Evolutionary conservation across 768 basidiomycete species (phyloP).

Genomic region (Trametes cinnabarina): DNA sequence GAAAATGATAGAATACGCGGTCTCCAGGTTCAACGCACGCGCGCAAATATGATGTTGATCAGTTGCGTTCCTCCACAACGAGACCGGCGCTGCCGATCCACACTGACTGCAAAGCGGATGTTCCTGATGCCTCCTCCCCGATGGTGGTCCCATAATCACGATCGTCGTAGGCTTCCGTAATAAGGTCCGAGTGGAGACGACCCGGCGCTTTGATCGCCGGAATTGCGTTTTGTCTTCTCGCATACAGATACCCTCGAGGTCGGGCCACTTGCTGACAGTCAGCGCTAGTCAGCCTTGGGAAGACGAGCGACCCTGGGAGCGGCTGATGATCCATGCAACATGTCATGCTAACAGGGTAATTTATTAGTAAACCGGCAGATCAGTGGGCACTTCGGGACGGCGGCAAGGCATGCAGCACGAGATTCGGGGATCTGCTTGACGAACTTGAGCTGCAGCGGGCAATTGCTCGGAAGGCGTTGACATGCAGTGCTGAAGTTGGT

Average conservation of each 20-base stretch:
- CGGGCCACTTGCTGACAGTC: too few species aligned
- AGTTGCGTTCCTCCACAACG: background rate
- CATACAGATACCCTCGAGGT: background rate
- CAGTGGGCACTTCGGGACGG: too few species aligned
- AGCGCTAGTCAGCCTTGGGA: too few species aligned
- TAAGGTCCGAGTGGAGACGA: constrained; percentile 1
- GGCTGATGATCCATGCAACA: background rate
- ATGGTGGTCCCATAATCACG: background rate
- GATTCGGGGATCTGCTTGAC: too few species aligned
- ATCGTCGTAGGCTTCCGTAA: constrained; percentile 10
- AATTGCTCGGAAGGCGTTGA: too few species aligned
- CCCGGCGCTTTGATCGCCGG: constrained; percentile 10
- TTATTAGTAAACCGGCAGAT: too few species aligned
- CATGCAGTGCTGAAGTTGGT: too few species aligned
- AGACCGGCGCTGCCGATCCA: background rate
- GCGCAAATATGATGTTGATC: background rate
- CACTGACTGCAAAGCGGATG: background rate
- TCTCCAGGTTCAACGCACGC: background rate
- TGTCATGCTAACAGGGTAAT: background rate
- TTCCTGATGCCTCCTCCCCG: constrained; percentile 1
- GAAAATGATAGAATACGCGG: background rate
- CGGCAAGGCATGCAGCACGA: too few species aligned
- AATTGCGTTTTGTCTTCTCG: background rate
- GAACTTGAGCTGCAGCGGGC: too few species aligned
- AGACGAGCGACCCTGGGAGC: background rate